Conservation (phyloP, 345 rosid genomes). For the Turnera subulata region DNA sequence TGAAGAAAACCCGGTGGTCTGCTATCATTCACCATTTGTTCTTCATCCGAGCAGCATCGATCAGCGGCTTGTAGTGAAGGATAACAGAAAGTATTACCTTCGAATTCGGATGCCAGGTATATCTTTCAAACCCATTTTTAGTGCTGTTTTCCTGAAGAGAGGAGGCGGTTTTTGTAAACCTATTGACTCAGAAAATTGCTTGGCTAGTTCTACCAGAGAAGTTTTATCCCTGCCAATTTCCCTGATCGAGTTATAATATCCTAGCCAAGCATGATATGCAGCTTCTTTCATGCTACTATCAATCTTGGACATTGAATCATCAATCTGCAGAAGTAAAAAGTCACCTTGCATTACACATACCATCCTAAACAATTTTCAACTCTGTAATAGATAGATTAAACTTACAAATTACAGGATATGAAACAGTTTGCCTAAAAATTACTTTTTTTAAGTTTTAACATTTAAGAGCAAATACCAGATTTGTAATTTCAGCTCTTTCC, state of each 20-base stretch:
- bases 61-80: background rate
- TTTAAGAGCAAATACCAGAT: too few species aligned
- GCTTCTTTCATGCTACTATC: conserved; percentile 85
- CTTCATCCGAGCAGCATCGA: background rate
- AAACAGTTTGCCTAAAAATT: too few species aligned
- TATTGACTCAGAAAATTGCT: conserved; percentile 63
- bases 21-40: background rate
- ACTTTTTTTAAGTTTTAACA: too few species aligned
- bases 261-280: conserved; percentile 97
- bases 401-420: too few species aligned
- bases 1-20: conserved; percentile 10
- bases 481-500: too few species aligned
- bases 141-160: conserved; percentile 73
- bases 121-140: conserved; percentile 93
- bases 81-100: conserved; percentile 2
- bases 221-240: conserved; percentile 90
- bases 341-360: background rate
- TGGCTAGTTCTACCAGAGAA: conserved; percentile 74
- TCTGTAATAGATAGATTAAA: too few species aligned
- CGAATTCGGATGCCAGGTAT: conserved; percentile 64
- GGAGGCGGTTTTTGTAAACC: conserved; percentile 79
- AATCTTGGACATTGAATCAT: conserved; percentile 56
- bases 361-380: too few species aligned
- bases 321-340: conserved; percentile 49
- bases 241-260: conserved; percentile 80